These are phyloP conservation scores for Bruguiera hainesii DNA, from an alignment of 441 rosid species.

Conservation along the genomic window DNA sequence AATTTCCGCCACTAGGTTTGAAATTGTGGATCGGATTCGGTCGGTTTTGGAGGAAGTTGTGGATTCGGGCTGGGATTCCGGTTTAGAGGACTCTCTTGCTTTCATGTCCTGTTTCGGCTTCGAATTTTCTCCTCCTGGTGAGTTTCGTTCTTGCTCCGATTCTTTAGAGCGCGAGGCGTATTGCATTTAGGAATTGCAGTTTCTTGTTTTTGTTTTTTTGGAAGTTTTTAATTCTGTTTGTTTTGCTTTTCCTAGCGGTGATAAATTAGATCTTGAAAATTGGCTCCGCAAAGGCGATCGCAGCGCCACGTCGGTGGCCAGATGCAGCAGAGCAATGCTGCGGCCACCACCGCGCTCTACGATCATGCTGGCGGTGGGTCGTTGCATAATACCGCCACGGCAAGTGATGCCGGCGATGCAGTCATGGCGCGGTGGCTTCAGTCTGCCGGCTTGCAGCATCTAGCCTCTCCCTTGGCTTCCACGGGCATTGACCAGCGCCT, in stretches of 20 bases:
- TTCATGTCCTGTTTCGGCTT: background rate
- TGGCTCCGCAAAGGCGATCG: conserved; percentile 99
- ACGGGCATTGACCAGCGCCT: conserved; percentile 72
- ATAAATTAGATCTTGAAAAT: conserved; percentile 73
- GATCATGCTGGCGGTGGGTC: conserved; percentile 41
- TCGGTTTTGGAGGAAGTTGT: conserved; percentile 31
- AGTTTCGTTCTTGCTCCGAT: background rate
- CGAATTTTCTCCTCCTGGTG: background rate
- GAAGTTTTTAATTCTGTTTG: background rate
- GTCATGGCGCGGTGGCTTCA: conserved; percentile 99
- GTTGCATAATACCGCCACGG: conserved; percentile 57
- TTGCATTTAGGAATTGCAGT: background rate
- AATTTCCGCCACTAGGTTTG: background rate
- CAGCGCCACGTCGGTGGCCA: conserved; percentile 99
- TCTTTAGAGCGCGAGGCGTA: too few species aligned
- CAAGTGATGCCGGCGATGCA: conserved; percentile 83
- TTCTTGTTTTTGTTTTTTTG: background rate
- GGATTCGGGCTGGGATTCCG: conserved; percentile 14
- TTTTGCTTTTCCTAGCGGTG: conserved; percentile 32
- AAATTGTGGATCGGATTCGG: conserved; percentile 6
- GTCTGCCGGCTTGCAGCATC: conserved; percentile 99
- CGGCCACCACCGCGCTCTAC: conserved; percentile 68
- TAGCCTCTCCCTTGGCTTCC: conserved; percentile 97
- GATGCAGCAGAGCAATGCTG: conserved; percentile 93
- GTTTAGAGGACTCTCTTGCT: conserved; percentile 6